phyloP scores from a whole-genome alignment of 331 rosid species.

The Phaseolus coccineus region DNA sequence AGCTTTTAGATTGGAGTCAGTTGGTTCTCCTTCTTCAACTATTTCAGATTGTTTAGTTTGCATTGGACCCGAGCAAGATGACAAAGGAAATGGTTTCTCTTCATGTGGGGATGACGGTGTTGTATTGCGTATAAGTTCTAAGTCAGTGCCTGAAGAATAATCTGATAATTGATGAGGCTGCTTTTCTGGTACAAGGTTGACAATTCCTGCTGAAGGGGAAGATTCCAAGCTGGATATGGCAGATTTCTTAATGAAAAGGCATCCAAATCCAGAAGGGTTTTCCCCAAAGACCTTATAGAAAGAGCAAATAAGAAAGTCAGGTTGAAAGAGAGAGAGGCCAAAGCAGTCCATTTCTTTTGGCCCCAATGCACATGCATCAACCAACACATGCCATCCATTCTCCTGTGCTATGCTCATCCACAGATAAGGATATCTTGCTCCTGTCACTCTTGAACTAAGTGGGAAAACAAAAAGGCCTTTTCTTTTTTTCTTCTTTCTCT shows the following conservation, averaged over 20 bases:
- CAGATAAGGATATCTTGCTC: slow-evolving; percentile 84
- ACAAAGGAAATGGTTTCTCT: slow-evolving; percentile 47
- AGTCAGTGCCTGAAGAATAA: slow-evolving; percentile 63
- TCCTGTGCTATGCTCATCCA: slow-evolving; percentile 95
- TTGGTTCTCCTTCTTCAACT: slow-evolving; percentile 49
- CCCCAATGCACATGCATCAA: slow-evolving; percentile 92
- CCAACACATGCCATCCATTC: slow-evolving; percentile 84
- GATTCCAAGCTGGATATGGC: slow-evolving; percentile 61
- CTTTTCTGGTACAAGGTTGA: slow-evolving; percentile 68
- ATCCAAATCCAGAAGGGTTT: slow-evolving; percentile 96
- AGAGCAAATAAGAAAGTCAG: slow-evolving; percentile 83
- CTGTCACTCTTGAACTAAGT: slow-evolving; percentile 84
- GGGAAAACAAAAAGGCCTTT: slow-evolving; percentile 90
- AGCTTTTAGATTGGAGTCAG: slow-evolving; percentile 18
- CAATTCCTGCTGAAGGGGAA: slow-evolving; percentile 69
- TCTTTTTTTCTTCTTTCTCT: slow-evolving; percentile 63
- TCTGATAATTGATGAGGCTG: slow-evolving; percentile 46
- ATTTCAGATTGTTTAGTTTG: slow-evolving; percentile 26
- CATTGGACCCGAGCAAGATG: slow-evolving; percentile 67
- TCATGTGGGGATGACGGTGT: slow-evolving; percentile 37
- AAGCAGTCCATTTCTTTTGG: slow-evolving; percentile 93
- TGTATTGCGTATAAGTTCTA: slow-evolving; percentile 54
- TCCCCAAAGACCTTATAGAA: slow-evolving; percentile 88
- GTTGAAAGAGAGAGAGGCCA: slow-evolving; percentile 80
- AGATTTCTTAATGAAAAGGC: slow-evolving; percentile 86